phyloP scores from a whole-genome alignment of 441 rosid species.

The Populus hybrid region DNA sequence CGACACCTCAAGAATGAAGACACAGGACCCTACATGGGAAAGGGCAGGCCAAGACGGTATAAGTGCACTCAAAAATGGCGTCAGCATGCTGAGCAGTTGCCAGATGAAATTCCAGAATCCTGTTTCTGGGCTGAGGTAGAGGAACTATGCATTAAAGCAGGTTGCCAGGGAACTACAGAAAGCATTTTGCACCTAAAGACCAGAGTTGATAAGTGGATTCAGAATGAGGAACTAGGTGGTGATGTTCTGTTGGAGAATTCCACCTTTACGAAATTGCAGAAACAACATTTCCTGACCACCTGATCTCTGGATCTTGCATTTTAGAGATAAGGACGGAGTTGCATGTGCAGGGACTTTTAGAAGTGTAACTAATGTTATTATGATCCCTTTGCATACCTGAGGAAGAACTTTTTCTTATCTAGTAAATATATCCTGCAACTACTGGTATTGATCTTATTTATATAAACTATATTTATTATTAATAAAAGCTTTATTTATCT shows the following conservation, averaged over 20 bases:
- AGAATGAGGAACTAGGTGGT: constrained; percentile 12
- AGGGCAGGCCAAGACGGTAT: constrained; percentile 75
- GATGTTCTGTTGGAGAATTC: constrained; percentile 51
- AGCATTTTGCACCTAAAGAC: constrained; percentile 25
- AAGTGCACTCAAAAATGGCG: constrained; percentile 58
- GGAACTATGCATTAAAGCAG: constrained; percentile 41
- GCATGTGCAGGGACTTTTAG: not conserved
- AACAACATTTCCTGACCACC: constrained; percentile 24
- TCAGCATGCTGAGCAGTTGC: constrained; percentile 38
- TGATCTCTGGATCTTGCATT: constrained; percentile 27
- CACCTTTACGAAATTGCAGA: constrained; percentile 56
- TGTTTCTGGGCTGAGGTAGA: constrained; percentile 77
- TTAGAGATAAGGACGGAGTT: not conserved
- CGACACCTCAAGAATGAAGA: constrained; percentile 67
- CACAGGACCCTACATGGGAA: constrained; percentile 61
- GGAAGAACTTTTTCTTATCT: not conserved
- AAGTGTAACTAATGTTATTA: not conserved
- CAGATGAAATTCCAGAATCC: constrained; percentile 28
- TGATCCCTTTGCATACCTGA: not conserved
- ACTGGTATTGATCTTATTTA: too few relatives aligned
- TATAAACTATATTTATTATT: too few relatives aligned
- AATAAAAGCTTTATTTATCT: too few relatives aligned
- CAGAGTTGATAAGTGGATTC: constrained; percentile 37
- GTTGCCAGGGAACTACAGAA: constrained; percentile 8
- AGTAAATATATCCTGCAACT: too few relatives aligned